phyloP scores from a whole-genome alignment of 2,329 filamentous ascomycete species.

The Xylaria sp. region DNA sequence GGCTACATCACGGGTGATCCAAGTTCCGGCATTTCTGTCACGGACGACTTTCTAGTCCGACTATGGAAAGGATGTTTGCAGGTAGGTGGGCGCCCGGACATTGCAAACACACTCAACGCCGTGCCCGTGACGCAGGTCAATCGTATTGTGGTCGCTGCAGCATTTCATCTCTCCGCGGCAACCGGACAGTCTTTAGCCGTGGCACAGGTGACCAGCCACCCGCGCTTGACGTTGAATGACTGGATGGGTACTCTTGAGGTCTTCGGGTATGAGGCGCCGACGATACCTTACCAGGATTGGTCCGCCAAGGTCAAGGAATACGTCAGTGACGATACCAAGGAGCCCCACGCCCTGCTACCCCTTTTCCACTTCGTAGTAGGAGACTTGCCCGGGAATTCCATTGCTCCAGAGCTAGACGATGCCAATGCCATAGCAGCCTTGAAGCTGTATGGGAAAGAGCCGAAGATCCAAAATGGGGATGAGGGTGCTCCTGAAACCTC shows the following conservation, averaged over 20 bases:
- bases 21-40: conserved; percentile 75
- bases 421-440: conserved; percentile 72
- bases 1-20: conserved; percentile 86
- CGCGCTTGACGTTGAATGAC: conserved; percentile 73
- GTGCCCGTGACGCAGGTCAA: not conserved
- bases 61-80: conserved; percentile 90
- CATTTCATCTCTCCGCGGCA: not conserved
- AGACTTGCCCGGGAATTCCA: conserved; percentile 73
- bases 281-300: conserved; percentile 76
- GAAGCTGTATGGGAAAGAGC: conserved; percentile 59
- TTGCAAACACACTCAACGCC: conserved; percentile 87
- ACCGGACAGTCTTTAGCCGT: not conserved
- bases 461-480: too few species aligned
- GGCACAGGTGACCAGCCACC: not conserved
- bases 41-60: conserved; percentile 89
- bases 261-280: conserved; percentile 77
- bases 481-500: conserved; percentile 51
- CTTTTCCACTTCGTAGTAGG: conserved; percentile 77
- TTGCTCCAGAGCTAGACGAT: conserved; percentile 79
- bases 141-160: not conserved
- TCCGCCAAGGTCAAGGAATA: conserved; percentile 72
- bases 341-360: conserved; percentile 78
- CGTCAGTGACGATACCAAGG: conserved; percentile 67
- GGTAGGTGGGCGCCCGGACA: conserved; percentile 75
- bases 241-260: conserved; percentile 74